These are phyloP conservation scores for Fusarium sp. DNA, from an alignment of 2,329 filamentous ascomycete genomes.

Conservation along the genomic window DNA sequence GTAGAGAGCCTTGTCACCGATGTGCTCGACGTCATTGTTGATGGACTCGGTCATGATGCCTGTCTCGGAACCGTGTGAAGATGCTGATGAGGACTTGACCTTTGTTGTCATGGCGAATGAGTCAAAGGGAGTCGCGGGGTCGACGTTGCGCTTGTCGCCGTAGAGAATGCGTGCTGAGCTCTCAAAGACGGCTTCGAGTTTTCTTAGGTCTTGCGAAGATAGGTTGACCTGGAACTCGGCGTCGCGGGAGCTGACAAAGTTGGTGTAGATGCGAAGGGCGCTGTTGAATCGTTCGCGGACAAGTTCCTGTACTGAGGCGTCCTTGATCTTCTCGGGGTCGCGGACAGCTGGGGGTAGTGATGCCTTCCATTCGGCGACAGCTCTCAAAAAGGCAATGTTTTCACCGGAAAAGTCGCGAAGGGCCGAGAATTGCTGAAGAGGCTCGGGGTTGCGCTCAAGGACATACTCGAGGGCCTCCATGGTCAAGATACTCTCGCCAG, in stretches of 20 bases:
- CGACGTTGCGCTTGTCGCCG: conserved; percentile 53
- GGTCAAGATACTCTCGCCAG: conserved; percentile 53
- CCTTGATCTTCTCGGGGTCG: conserved; percentile 38
- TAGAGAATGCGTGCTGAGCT: conserved; percentile 60
- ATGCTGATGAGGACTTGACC: conserved; percentile 34
- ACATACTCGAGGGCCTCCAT: conserved; percentile 62
- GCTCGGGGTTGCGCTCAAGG: conserved; percentile 67
- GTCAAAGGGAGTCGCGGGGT: conserved; percentile 60
- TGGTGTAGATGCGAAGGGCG: conserved; percentile 57
- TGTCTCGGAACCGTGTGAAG: conserved; percentile 38
- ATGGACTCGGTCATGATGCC: conserved; percentile 36
- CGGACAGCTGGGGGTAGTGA: conserved; percentile 44
- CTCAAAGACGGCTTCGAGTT: conserved; percentile 69
- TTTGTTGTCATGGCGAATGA: conserved; percentile 42
- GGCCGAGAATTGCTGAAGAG: conserved; percentile 73
- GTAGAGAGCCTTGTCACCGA: conserved; percentile 48
- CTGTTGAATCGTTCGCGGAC: conserved; percentile 69
- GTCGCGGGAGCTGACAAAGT: conserved; percentile 44
- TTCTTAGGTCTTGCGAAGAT: conserved; percentile 65
- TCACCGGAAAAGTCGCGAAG: conserved; percentile 76
- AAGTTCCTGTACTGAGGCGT: conserved; percentile 45
- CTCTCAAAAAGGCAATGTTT: conserved; percentile 73
- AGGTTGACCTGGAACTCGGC: conserved; percentile 77
- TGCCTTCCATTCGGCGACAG: conserved; percentile 60
- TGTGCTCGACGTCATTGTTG: conserved; percentile 26